Base-by-base conservation (phyloP, 345 rosid species). In the Acer negundo region DNA sequence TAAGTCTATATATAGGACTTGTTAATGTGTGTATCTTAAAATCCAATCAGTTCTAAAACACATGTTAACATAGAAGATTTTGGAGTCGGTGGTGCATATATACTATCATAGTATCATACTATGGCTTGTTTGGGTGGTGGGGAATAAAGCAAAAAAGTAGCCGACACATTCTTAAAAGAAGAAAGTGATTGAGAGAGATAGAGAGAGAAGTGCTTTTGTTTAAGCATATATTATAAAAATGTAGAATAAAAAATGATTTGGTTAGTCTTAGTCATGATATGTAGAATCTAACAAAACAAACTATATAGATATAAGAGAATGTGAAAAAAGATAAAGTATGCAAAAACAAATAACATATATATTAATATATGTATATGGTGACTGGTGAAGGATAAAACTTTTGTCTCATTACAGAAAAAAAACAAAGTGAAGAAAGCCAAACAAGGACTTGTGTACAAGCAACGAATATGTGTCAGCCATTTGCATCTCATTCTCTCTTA, bases 391-490 rank as follows among this genome's bases (percentile, higher is more conserved):
- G 59, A 84, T 78, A 62, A 16, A 78, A 76, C 84, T 80, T 89
- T 89, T 83, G 86, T 88, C 87, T 89, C 62, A 79, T 77, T 80
- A 55, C 73, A 79, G 71, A 76, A 85, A 76, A 76, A 84, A 80
- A 80, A 53, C 85, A 87, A 86, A 87, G 80, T 47, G 81, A 79
- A 75, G 73, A 55, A 16, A 46, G n/a, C 72, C 72, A 46, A 69
- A 56, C 84, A 73, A 72, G 76, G 82, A 72, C 82, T 64, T 40
- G 53, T 46, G 19, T 75, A 69, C 88, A 93, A 93, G 93, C 80
- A 93, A 91, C 79, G 93, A 93, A 91, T 93, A 88, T 89, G 84
- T 88, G 80, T 82, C 80, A 68, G 55, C n/a, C 20, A 62, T 26
- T 61, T 58, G 68, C 56, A 23, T 72, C 31, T 42, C 59, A 26